Evolutionary conservation across 345 rosid species (phyloP).

Genomic region (Brassica napus): Da-Ae NC_063446.1:74061501-74062000

Average conservation of each 20-base stretch:
- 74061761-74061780: neutral
- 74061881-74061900: neutral
- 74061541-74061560: neutral
- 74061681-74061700: neutral
- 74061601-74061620: constrained; percentile 1
- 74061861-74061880: neutral
- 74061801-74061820: neutral
- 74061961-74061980: neutral
- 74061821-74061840: neutral
- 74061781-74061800: neutral
- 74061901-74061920: neutral
- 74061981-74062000: neutral
- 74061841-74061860: neutral
- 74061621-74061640: neutral
- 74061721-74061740: neutral
- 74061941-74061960: neutral
- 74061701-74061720: neutral
- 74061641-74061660: neutral
- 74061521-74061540: neutral
- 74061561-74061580: neutral
- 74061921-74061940: neutral
- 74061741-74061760: neutral
- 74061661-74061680: constrained; percentile 2
- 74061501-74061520: neutral
- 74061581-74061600: neutral